Evolutionary conservation across 768 basidiomycete species (phyloP).

Genomic region (Lactifluus hygrophoroides): DNA sequence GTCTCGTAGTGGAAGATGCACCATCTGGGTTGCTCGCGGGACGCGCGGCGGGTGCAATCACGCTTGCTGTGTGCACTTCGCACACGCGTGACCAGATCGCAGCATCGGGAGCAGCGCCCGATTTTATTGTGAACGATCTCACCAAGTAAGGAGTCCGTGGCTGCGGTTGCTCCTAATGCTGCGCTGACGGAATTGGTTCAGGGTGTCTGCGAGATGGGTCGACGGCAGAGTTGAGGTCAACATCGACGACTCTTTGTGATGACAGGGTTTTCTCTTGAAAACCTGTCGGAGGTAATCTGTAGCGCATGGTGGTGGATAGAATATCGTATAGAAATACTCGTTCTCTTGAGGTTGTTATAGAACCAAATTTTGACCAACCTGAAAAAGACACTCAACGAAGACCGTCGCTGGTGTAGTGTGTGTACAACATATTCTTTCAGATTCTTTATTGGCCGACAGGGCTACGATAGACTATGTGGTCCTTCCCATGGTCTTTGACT

Average conservation of each 20-base stretch:
- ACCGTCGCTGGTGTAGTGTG: no score
- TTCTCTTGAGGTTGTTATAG: neutral
- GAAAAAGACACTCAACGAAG: no score
- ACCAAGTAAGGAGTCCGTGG: slow-evolving; percentile 42
- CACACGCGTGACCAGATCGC: slow-evolving; percentile 49
- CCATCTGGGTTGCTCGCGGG: slow-evolving; percentile 75
- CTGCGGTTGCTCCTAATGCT: neutral
- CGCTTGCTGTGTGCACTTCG: slow-evolving; percentile 80
- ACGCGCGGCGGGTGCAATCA: slow-evolving; percentile 62
- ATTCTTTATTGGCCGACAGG: neutral
- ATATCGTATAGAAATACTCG: neutral
- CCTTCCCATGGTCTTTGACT: neutral
- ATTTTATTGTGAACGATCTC: slow-evolving; percentile 64
- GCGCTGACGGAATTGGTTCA: slow-evolving; percentile 20
- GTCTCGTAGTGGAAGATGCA: slow-evolving; percentile 86
- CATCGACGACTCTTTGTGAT: slow-evolving; percentile 30
- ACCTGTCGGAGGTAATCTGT: neutral
- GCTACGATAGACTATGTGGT: neutral
- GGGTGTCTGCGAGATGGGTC: slow-evolving; percentile 38
- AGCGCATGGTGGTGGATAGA: neutral
- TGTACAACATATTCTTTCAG: slow-evolving; percentile 1
- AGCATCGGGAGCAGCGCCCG: slow-evolving; percentile 44
- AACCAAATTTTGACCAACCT: neutral
- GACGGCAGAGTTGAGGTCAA: slow-evolving; percentile 41
- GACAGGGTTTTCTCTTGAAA: neutral